Evolutionary conservation across 2,329 filamentous ascomycete genomes (phyloP), one percentile per base, ranked within the genome.

Genomic region (Escovopsis weberi): DNA sequence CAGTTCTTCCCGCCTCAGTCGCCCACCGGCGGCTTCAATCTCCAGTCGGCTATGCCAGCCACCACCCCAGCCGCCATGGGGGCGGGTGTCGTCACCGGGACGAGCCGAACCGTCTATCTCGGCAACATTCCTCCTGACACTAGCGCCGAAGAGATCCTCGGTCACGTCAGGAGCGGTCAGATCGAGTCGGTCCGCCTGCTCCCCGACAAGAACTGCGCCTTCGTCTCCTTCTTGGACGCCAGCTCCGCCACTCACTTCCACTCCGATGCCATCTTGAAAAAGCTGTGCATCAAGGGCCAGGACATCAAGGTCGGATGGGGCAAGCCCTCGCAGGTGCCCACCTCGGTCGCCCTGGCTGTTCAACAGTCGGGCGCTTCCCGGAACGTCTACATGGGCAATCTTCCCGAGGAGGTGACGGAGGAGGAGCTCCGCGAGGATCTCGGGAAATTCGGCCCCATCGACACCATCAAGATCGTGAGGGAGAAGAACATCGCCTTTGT

Each of bases 221-320:
- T 98, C 72, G 96, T 98, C 60, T 98, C 91, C 7, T 98, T 98
- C 70, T 72, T 98, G 51, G 91, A 98, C 58, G 87, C 88, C 55
- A 94, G 88, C 67, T 95, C 91, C 28, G 91, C 91, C 44, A 96
- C 89, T 19, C 91, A 98, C 62, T 98, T 98, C 68, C 91, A 98
- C 70, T 98, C 91, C 18, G 91, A 98, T 72, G 91, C 91, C 53
- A 98, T 98, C 66, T 76, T 98, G 75, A 98, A 98, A 74, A 98
- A 96, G 74, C 78, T 98, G 59, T 88, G 88, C 55, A 94, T 98
- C 69, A 88, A 94, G 66, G 89, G 89, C 26, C 91, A 96, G 69
- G 91, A 98, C 61, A 95, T 98, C 70, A 98, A 98, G 72, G 88
- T 98, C 55, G 91, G 91, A 48, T 98, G 91, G 91, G 91, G 91